Evolutionary conservation across 352 stramenopile species (phyloP).

Genomic region (Pythium dissotocum): DNA sequence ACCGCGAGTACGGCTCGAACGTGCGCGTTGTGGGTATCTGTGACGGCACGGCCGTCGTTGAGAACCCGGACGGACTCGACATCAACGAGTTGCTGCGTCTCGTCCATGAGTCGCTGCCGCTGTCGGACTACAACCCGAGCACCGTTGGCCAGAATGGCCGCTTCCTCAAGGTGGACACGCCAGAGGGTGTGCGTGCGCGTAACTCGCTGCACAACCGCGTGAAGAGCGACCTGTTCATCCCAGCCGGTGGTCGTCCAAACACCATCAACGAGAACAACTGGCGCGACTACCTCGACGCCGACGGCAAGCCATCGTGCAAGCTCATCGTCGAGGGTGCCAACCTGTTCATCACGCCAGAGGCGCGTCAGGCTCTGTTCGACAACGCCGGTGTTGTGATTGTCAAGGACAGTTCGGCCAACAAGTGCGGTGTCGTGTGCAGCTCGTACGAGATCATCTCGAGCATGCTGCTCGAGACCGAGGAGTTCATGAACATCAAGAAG

Average conservation of each 20-base stretch:
- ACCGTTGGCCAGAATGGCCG: slow-evolving; percentile 56
- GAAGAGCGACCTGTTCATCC: slow-evolving; percentile 87
- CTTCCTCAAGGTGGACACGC: slow-evolving; percentile 84
- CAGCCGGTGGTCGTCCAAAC: slow-evolving; percentile 75
- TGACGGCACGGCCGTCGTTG: slow-evolving; percentile 93
- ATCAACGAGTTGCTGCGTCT: slow-evolving; percentile 94
- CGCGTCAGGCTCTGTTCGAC: slow-evolving; percentile 86
- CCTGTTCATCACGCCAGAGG: slow-evolving; percentile 84
- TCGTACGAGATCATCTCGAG: slow-evolving; percentile 89
- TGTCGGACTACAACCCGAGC: slow-evolving; percentile 73
- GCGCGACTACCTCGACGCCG: slow-evolving; percentile 58
- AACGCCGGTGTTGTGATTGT: slow-evolving; percentile 95
- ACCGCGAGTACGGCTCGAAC: slow-evolving; percentile 92
- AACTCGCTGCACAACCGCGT: slow-evolving; percentile 98
- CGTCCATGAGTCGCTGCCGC: slow-evolving; percentile 88
- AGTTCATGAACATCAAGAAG: slow-evolving; percentile 97
- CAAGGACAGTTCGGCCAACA: slow-evolving; percentile 96
- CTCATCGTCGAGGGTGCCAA: slow-evolving; percentile 88
- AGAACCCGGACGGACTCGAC: slow-evolving; percentile 95
- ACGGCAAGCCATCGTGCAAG: slow-evolving; percentile 77
- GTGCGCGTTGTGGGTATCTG: slow-evolving; percentile 92
- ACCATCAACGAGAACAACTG: slow-evolving; percentile 90
- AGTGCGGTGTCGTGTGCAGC: slow-evolving; percentile 84
- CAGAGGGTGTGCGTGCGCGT: slow-evolving; percentile 86
- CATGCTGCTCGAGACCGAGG: slow-evolving; percentile 95